Percentiles rank a stretch among this genome's conserved stretches.
Conservation (phyloP, 192 early-diverging fungal genomes). For the Coemansia sp. region DNA sequence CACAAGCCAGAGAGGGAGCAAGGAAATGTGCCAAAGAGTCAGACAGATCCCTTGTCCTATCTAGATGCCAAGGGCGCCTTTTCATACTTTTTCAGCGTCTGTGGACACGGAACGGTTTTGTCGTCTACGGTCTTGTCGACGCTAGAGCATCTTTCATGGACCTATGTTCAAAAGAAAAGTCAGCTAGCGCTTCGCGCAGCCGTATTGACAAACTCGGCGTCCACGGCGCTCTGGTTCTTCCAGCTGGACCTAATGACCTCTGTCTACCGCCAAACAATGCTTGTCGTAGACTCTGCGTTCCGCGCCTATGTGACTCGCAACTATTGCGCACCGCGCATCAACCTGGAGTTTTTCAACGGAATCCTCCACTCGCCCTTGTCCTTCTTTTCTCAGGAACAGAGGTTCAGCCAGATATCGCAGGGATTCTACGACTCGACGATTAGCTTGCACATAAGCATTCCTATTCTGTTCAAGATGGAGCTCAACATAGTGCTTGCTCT, state of each 20-base stretch:
- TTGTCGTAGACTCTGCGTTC: neutral
- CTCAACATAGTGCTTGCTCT: constrained; percentile 2
- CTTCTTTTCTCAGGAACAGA: neutral
- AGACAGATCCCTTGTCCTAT: neutral
- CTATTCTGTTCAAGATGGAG: constrained; percentile 10
- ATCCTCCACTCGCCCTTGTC: constrained; percentile 12
- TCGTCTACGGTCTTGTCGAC: neutral
- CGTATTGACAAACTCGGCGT: neutral
- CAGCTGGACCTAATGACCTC: constrained; percentile 1
- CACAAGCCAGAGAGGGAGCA: neutral
- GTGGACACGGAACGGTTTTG: neutral
- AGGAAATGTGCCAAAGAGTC: neutral
- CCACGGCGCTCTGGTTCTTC: neutral
- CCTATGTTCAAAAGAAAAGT: neutral
- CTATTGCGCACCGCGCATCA: constrained; percentile 16
- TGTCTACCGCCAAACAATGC: neutral
- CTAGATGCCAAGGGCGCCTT: neutral
- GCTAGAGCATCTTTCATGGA: neutral
- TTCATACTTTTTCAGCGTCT: constrained; percentile 11
- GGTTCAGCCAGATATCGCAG: neutral
- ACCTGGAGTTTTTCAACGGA: constrained; percentile 8
- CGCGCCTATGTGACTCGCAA: neutral
- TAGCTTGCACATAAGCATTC: constrained; percentile 1
- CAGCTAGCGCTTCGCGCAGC: neutral
- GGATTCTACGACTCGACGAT: constrained; percentile 10